A percentile compares a stretch with the other conserved stretches of the same genome.
Evolutionary conservation across 495 filamentous ascomycete genomes (phyloP).

Genomic region (Extremus antarcticus): DNA sequence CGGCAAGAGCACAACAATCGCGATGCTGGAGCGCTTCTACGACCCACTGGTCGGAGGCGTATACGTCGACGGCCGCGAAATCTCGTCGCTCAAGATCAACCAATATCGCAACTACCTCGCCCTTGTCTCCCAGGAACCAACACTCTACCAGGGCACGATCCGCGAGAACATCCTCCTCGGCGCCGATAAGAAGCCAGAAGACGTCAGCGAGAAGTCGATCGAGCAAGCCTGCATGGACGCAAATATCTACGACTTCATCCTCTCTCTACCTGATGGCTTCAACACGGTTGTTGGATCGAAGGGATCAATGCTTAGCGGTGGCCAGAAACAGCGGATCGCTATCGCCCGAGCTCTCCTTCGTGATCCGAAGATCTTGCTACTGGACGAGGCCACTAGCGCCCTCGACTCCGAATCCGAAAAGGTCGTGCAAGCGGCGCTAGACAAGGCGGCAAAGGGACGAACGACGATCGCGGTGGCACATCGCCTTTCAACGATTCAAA

Average conservation of each 20-base stretch:
- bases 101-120: slow-evolving; percentile 66
- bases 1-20: slow-evolving; percentile 53
- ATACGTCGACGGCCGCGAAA: slow-evolving; percentile 63
- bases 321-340: slow-evolving; percentile 34
- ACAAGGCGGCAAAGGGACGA: slow-evolving; percentile 55
- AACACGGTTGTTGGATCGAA: slow-evolving; percentile 32
- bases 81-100: slow-evolving; percentile 63
- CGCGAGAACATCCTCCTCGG: slow-evolving; percentile 74
- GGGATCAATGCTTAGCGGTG: slow-evolving; percentile 31
- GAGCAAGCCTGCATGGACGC: slow-evolving; percentile 72
- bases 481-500: slow-evolving; percentile 60
- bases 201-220: slow-evolving; percentile 57
- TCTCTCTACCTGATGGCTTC: slow-evolving; percentile 43
- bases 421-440: slow-evolving; percentile 59
- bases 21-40: slow-evolving; percentile 51
- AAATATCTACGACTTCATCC: slow-evolving; percentile 88
- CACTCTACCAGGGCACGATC: slow-evolving; percentile 75
- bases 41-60: slow-evolving; percentile 64
- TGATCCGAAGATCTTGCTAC: slow-evolving; percentile 67
- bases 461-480: slow-evolving; percentile 83
- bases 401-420: slow-evolving; percentile 63
- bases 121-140: slow-evolving; percentile 79
- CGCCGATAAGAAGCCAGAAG: slow-evolving; percentile 38
- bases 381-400: slow-evolving; percentile 79
- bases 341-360: slow-evolving; percentile 44